phyloP scores from a whole-genome alignment of 805 yeast species.

The Candida peoriensis region DNA sequence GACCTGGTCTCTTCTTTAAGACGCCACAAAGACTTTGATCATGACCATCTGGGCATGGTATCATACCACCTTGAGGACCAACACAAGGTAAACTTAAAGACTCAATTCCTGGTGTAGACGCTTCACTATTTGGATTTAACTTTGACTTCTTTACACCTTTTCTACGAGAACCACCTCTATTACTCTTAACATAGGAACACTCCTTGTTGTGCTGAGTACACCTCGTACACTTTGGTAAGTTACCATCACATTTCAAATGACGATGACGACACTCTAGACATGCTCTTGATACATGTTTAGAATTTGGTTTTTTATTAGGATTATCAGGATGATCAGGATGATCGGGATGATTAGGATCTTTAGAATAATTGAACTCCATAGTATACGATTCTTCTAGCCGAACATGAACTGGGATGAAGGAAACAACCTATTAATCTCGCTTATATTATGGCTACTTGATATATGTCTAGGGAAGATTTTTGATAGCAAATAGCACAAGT shows the following conservation, averaged over 20 bases:
- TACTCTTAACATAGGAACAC: constrained; percentile 46
- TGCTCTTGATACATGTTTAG: constrained; percentile 42
- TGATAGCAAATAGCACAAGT: too few relatives aligned
- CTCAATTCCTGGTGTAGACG: neutral
- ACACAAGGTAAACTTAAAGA: constrained; percentile 18
- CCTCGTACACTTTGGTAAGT: constrained; percentile 38
- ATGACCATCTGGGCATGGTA: constrained; percentile 23
- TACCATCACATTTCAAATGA: constrained; percentile 48
- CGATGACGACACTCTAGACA: constrained; percentile 48
- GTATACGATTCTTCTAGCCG: too few relatives aligned
- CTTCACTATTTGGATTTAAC: neutral
- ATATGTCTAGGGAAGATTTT: too few relatives aligned
- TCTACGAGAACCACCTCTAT: constrained; percentile 49
- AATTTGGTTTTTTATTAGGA: constrained; percentile 11
- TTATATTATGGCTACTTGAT: too few relatives aligned
- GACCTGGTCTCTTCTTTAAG: constrained; percentile 12
- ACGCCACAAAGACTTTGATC: constrained; percentile 17
- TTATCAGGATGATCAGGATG: too few relatives aligned
- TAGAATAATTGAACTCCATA: too few relatives aligned
- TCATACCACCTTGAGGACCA: constrained; percentile 6
- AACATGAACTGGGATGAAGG: too few relatives aligned
- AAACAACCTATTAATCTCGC: too few relatives aligned
- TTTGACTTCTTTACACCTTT: constrained; percentile 36
- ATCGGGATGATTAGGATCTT: neutral
- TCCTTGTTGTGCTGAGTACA: constrained; percentile 30